These are phyloP conservation scores for Graphilbum fragrans DNA, from an alignment of 2,329 filamentous ascomycete species.

Conservation along the genomic window DNA sequence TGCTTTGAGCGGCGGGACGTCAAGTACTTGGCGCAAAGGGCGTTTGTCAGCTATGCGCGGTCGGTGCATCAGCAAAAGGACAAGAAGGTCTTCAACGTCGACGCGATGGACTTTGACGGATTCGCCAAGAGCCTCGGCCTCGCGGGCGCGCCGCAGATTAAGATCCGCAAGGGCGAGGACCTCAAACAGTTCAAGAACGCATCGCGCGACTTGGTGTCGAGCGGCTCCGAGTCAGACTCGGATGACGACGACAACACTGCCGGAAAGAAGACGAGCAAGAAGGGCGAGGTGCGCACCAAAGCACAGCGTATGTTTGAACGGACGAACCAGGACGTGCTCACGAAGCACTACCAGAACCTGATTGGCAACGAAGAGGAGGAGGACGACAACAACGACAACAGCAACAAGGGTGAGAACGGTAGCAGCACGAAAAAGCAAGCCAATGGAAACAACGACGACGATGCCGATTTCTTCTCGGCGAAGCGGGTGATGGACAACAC, in stretches of 20 bases:
- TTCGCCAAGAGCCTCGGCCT: conserved; percentile 79
- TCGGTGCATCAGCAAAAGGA: conserved; percentile 82
- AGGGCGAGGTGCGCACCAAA: conserved; percentile 74
- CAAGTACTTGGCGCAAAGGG: conserved; percentile 92
- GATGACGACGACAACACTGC: conserved; percentile 28
- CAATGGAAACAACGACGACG: background rate
- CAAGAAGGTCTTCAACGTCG: conserved; percentile 80
- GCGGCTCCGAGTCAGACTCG: conserved; percentile 42
- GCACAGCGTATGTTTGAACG: conserved; percentile 98
- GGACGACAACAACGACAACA: conserved; percentile 39
- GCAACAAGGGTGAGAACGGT: background rate
- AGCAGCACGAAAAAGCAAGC: background rate
- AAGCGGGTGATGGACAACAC: conserved; percentile 75
- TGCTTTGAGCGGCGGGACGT: conserved; percentile 90
- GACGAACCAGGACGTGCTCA: conserved; percentile 88
- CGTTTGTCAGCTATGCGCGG: conserved; percentile 80
- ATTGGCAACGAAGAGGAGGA: conserved; percentile 49
- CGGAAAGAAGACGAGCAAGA: conserved; percentile 9
- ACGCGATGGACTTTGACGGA: conserved; percentile 72
- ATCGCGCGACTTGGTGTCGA: conserved; percentile 54
- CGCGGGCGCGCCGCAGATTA: conserved; percentile 84
- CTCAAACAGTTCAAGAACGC: conserved; percentile 81
- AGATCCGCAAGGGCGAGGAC: conserved; percentile 83
- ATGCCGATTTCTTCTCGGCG: conserved; percentile 70
- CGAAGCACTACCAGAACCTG: conserved; percentile 85